Evolutionary conservation across 371 early-diverging fungal genomes (phyloP), one percentile per base, ranked within the genome.

Genomic region (Syncephalastrum monosporum): DNA sequence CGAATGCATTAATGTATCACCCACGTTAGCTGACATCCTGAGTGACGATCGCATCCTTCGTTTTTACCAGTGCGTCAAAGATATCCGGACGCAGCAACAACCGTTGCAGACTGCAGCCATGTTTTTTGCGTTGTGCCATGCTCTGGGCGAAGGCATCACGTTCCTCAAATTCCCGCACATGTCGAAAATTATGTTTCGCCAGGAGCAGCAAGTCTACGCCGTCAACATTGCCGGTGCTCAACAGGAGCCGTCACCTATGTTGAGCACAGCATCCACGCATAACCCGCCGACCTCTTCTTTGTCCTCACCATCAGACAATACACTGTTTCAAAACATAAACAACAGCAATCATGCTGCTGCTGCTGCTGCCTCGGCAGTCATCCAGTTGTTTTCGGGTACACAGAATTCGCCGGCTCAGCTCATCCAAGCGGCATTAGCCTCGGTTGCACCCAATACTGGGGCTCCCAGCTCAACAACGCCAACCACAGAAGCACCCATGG

Each of bases 111-210:
- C 79, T 2, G 69, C 68, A 0, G 69, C 74, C 64, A 75, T 78
- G 79, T 78, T 78, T 49, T 78, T 75, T 60, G 79, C 79, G 0
- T 60, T 78, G 19, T 78, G 75, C 43, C 79, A 78, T 57, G 79
- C 79, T 6, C 43, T 78, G 6, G 75, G 75, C 13, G 75, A 78
- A 23, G 64, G 67, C 19, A 71, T 75, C 1, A 65, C 67, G 0
- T 78, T 78, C 17, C 60, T 75, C 38, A 78, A 78, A 47, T 68
- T 75, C 2, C 75, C 79, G 4, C 75, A 78, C 56, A 68, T 78
- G 70, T 46, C 63, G 47, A 75, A 75, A 27, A 69, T 78, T 21
- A 73, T 78, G 72, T 78, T 78, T 57, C 71, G 79, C 48, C 79
- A 78, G 59, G 75, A 78, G 21, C 64, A 69, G 29, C 73, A 75